Evolutionary conservation across 2,329 filamentous ascomycete genomes (phyloP), one percentile per base, ranked within the genome.

Genomic region (Simplicillium aogashimaense): DNA sequence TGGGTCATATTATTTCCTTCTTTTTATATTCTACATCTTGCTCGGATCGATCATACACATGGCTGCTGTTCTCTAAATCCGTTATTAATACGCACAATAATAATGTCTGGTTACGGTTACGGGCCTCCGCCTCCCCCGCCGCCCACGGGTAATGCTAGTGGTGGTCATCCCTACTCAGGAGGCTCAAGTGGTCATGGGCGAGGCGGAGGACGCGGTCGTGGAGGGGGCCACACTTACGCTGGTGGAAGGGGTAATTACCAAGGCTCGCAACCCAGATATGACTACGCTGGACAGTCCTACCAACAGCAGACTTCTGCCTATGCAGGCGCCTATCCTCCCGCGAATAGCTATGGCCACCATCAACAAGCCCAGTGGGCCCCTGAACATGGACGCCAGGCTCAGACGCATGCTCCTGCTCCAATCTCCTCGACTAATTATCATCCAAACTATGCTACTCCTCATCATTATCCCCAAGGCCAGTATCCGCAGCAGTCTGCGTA

Each of bases 361-460:
- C 58, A 59, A 36, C 54, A 52, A 7, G 60, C 64, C 37, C 66
- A 68, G 48, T 67, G 64, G 63, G 49, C 56, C 16, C 56, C 58
- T 28, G 63, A 68, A 13, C 62, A 61, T 38, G 55, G 52, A 7
- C 56, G 60, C 28, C 61, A 64, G 45, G 55, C 58, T n/a, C 61
- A 67, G 17, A 55, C 65, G 29, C 72, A 74, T 50, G 58, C 62
- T 34, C 64, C 66, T 32, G 53, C 64, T 40, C 69, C 71, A 20
- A 58, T 78, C 29, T 65, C 72, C 37, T 58, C 70, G 28, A 63
- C 69, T 44, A 74, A 72, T 50, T 78, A 78, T 50, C 74, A 77
- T 47, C 72, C 72, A 29, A 76, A 73, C 55, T 79, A 76, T 52
- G 67, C 20, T 6, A 9, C 73, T 31, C 69, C 70, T 32, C 76